Evolutionary conservation across 2,329 filamentous ascomycete genomes (phyloP).

Genomic region (Monosporascus ibericus): DNA sequence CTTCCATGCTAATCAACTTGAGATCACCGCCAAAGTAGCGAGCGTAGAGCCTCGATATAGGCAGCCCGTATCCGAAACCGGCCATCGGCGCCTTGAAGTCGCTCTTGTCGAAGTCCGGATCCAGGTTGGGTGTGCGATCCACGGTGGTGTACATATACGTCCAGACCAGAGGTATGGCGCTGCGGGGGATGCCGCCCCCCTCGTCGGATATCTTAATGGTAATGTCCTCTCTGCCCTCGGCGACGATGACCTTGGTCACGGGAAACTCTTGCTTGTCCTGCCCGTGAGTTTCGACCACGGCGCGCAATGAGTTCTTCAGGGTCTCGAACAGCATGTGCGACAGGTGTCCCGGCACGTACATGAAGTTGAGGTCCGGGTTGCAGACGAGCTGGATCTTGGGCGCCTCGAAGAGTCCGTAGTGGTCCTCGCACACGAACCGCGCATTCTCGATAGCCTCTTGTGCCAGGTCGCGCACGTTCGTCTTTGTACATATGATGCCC

Average conservation of each 20-base stretch:
- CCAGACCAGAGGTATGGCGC: constrained; percentile 95
- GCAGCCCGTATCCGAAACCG: constrained; percentile 94
- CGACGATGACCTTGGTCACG: constrained; percentile 94
- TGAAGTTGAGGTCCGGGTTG: constrained; percentile 90
- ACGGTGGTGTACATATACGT: constrained; percentile 99
- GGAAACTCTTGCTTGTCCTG: constrained; percentile 95
- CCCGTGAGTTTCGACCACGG: constrained; percentile 91
- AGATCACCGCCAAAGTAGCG: constrained; percentile 96
- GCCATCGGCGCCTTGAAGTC: constrained; percentile 99
- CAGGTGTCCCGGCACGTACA: constrained; percentile 98
- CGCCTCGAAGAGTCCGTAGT: constrained; percentile 95
- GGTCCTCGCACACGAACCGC: constrained; percentile 97
- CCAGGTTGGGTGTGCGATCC: constrained; percentile 86
- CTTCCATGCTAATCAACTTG: constrained; percentile 99
- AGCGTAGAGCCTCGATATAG: constrained; percentile 89
- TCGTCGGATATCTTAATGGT: constrained; percentile 98
- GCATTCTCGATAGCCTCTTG: constrained; percentile 98
- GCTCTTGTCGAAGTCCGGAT: constrained; percentile 97
- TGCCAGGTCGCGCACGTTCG: constrained; percentile 89
- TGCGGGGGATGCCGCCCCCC: constrained; percentile 89
- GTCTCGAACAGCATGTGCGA: constrained; percentile 99
- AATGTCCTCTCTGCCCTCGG: constrained; percentile 96
- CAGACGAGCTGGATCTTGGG: constrained; percentile 96
- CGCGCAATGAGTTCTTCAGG: constrained; percentile 94
- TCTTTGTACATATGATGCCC: constrained; percentile 98